Percentiles rank a stretch among this genome's conserved stretches.
These are phyloP conservation scores for Lepidium aucheri DNA, from an alignment of 345 rosid species.

Conservation along the genomic window DNA sequence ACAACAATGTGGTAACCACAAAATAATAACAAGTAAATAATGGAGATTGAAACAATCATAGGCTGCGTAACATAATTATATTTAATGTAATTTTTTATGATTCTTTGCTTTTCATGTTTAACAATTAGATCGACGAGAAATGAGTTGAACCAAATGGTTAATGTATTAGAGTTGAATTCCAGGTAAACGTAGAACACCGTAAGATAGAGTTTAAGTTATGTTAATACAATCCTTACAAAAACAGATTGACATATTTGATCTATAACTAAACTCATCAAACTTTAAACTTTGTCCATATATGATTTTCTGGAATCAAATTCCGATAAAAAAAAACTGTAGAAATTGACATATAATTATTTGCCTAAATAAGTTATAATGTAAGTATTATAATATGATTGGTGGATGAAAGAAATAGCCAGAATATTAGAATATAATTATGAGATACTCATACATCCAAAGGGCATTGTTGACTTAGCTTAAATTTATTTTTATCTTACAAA, in stretches of 20 bases:
- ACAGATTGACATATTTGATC: too few species aligned
- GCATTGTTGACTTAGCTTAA: slow-evolving; percentile 9
- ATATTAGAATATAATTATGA: background rate
- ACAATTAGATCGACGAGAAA: too few species aligned
- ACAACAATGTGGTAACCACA: background rate
- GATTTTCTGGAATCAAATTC: too few species aligned
- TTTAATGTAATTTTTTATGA: background rate
- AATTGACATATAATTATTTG: too few species aligned
- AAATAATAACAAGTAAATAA: background rate
- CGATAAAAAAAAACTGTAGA: too few species aligned
- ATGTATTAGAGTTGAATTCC: too few species aligned
- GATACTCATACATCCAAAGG: background rate
- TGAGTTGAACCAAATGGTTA: too few species aligned
- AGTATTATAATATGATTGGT: background rate
- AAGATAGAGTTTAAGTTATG: too few species aligned
- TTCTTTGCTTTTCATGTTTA: background rate
- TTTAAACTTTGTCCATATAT: too few species aligned
- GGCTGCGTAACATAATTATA: background rate
- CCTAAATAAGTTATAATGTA: background rate
- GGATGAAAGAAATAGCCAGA: background rate
- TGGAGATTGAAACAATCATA: background rate
- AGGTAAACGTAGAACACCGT: too few species aligned
- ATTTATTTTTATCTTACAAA: background rate
- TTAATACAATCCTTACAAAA: too few species aligned
- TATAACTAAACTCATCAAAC: too few species aligned